These are phyloP conservation scores for Phytophthora boehmeriae DNA, from an alignment of 352 stramenopile species.

Conservation along the genomic window DNA sequence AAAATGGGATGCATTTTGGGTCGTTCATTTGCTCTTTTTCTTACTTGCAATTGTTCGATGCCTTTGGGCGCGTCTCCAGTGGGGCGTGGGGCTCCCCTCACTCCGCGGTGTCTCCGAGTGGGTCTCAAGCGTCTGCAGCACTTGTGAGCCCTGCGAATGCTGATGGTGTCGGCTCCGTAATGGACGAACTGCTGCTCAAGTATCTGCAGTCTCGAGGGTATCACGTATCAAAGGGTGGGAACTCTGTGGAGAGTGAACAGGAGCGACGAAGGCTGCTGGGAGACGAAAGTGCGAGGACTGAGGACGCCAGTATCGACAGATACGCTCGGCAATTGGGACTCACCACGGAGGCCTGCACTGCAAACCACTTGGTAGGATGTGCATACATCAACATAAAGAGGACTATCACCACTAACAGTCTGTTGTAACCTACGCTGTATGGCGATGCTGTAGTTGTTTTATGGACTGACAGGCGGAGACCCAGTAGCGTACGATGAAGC, in stretches of 20 bases:
- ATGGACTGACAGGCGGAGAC: conserved; percentile 67
- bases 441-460: conserved; percentile 60
- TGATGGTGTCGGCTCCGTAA: conserved; percentile 33
- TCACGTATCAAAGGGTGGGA: conserved; percentile 37
- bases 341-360: conserved; percentile 69
- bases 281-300: conserved; percentile 16
- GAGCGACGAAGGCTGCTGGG: conserved; percentile 41
- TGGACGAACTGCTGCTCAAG: conserved; percentile 76
- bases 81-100: conserved; percentile 15
- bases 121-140: conserved; percentile 4
- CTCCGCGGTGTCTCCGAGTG: conserved; percentile 5
- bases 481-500: conserved; percentile 66
- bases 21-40: conserved; percentile 22
- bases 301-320: conserved; percentile 50
- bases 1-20: too few species aligned
- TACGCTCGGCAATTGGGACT: conserved; percentile 72
- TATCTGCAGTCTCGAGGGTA: conserved; percentile 69
- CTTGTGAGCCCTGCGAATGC: conserved; percentile 1
- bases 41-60: conserved; percentile 19
- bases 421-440: conserved; percentile 9
- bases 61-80: conserved; percentile 21
- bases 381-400: not conserved
- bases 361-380: conserved; percentile 69
- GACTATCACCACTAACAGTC: not conserved
- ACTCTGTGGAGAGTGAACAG: conserved; percentile 22